A percentile compares a stretch with the other conserved stretches of the same genome.
phyloP scores from a whole-genome alignment of 495 filamentous ascomycete species.

The Neurospora hispaniola region DNA sequence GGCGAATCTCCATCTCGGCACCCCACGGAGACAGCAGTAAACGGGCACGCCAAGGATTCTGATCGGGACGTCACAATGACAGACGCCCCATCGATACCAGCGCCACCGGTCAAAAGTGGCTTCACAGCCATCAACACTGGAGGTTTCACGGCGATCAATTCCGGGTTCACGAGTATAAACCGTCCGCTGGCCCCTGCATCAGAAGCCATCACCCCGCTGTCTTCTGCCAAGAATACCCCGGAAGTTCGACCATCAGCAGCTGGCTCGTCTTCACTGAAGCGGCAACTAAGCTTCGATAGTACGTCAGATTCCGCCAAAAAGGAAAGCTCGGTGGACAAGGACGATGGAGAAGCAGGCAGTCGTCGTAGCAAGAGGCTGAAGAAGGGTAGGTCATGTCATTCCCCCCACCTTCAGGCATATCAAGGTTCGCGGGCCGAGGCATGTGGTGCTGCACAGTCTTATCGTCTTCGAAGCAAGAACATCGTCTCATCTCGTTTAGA shows the following conservation, averaged over 20 bases:
- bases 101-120: slow-evolving; percentile 43
- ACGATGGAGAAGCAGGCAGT: slow-evolving; percentile 61
- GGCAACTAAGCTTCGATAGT: slow-evolving; percentile 72
- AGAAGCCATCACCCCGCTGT: slow-evolving; percentile 38
- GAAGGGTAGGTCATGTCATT: slow-evolving; percentile 54
- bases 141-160: slow-evolving; percentile 35
- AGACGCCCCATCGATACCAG: slow-evolving; percentile 35
- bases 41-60: slow-evolving; percentile 35
- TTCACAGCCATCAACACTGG: slow-evolving; percentile 62
- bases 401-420: neutral
- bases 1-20: slow-evolving; percentile 62
- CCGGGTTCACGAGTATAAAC: slow-evolving; percentile 74
- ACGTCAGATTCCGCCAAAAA: slow-evolving; percentile 39
- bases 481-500: neutral
- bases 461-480: neutral
- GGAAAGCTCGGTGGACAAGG: slow-evolving; percentile 49
- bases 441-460: neutral
- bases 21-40: slow-evolving; percentile 55
- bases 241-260: slow-evolving; percentile 45
- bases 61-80: slow-evolving; percentile 43
- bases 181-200: slow-evolving; percentile 26
- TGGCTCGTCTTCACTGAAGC: slow-evolving; percentile 55
- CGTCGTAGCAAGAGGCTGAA: slow-evolving; percentile 87
- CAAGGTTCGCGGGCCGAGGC: neutral
- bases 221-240: slow-evolving; percentile 46